Base-by-base conservation (phyloP, 768 basidiomycete genomes). In the Chiua virens region DNA sequence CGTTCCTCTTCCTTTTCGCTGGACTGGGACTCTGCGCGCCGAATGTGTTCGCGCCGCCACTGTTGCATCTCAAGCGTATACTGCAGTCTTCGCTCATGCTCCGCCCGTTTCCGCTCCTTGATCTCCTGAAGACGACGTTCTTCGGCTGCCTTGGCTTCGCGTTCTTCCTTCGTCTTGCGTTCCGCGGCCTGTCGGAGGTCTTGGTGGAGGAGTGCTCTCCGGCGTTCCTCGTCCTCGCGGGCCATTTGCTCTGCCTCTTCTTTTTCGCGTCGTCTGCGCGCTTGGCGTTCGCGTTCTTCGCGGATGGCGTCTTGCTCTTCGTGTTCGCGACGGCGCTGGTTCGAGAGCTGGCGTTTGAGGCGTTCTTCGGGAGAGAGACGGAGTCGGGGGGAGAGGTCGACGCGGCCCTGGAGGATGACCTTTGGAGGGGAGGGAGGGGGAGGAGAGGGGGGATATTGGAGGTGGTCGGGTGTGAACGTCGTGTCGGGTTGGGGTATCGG, bases 1-100 rank as follows among this genome's bases (percentile, higher is more conserved):
- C 71, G 73, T 18, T 65, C 61, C 42, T 79, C 77, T 35, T 77
- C 75, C 32, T 73, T 72, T 36, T 72, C 74, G 56, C 71, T 73
- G 25, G 73, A 73, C 38, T 75, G 70, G 20, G 78, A 77, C 42
- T 79, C 77, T 3, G 65, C 71, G 28, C 74, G 70, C 25, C 69
- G 65, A 4, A 75, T 69, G 54, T 81, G 79, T 36, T 79, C 78
- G 42, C 62, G 65, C 22, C 81, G 69, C 82, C 81, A 82, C 43
- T 74, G 66, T 50, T 83, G 82, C 49, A 79, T 50, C 53, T 73
- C 73, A 18, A 69, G 72, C 48, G 80, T 78, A 55, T 81, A 76
- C 49, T 81, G 76, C 43, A 78, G 42, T 43, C 82, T 64, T 30
- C 78, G 71, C 59, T 79, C 73, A 49, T 78, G 71, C 18, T 78